Percentiles rank a stretch among this genome's conserved stretches.
phyloP scores from a whole-genome alignment of 106 monocot genomes.

The Triglochin maritima region DNA sequence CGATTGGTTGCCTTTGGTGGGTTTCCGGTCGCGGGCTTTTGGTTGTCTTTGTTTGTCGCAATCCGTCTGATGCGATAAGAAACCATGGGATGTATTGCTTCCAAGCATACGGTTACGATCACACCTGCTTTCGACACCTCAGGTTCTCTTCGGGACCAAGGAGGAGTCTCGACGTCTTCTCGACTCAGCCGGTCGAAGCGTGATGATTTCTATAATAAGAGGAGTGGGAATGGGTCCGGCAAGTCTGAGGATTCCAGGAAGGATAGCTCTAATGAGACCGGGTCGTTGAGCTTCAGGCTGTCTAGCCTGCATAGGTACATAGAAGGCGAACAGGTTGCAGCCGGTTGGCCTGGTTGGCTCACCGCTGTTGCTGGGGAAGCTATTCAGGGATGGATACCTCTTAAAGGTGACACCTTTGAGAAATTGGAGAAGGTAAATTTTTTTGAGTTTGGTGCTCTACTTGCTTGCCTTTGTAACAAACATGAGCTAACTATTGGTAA shows the following conservation, averaged over 20 bases:
- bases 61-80: not conserved
- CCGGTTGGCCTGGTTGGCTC: constrained; percentile 89
- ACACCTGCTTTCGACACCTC: constrained; percentile 39
- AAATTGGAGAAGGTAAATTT: constrained; percentile 80
- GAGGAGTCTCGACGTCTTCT: constrained; percentile 10
- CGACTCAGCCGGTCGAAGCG: constrained; percentile 17
- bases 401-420: constrained; percentile 67
- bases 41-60: no score
- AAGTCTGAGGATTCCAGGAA: constrained; percentile 28
- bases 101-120: constrained; percentile 36
- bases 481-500: not conserved
- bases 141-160: constrained; percentile 12
- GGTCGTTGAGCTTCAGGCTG: constrained; percentile 30
- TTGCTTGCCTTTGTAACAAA: not conserved
- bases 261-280: constrained; percentile 15
- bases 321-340: constrained; percentile 69
- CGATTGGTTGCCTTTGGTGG: not conserved
- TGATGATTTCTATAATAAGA: not conserved
- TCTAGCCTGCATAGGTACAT: constrained; percentile 44
- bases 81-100: constrained; percentile 69
- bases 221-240: not conserved
- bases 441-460: not conserved
- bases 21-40: no score
- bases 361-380: constrained; percentile 65
- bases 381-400: constrained; percentile 81